Base-by-base conservation (phyloP, 768 basidiomycete genomes). In the Multifurca ochricompacta region DNA sequence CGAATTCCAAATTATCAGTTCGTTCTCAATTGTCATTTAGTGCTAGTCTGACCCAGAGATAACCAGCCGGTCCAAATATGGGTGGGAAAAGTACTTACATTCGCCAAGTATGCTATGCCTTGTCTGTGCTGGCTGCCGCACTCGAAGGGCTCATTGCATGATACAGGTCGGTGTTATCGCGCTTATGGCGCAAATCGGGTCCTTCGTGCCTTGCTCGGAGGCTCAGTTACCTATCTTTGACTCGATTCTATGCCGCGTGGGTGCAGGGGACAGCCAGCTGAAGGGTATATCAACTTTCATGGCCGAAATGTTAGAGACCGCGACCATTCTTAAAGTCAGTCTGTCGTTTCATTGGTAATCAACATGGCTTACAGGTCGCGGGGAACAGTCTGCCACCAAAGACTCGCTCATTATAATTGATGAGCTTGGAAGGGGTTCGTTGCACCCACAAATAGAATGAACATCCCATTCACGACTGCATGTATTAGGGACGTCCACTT, bases 291-390 rank as follows among this genome's bases (percentile, higher is more conserved):
- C 92, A 23, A 99, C 95, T 0, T 99, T 99, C 68, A 98, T 98
- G 95, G 94, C 93, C 1, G 96, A 99, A 69, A 98, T 98, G 96
- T 77, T 99, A 27, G 96, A 99, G 69, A 98, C 94, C 0, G 94
- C 96, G 0, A 91, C 89, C 0, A 98, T 98, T 63, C 77, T 99
- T 39, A 79, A 86, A 63, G 91, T 91, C 34, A 27, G 81, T 63
- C 30, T 37, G n/a, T 34, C 27, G 36, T 14, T 9, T 14, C 28
- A 25, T 32, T 11, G 39, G 13, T 42, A 10, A 6, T 9, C 6
- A n/a, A 4, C 19, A 40, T 21, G 46, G 46, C n/a, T 18, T 31
- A 57, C 11, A 58, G 23, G 11, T 6, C 23, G 13, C 27, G 34
- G 16, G 14, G 18, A 52, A 14, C 57, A 96, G 92, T 86, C 90